Percentiles rank a stretch among this genome's conserved stretches.
phyloP scores from a whole-genome alignment of 2,329 filamentous ascomycete genomes.

The Tolypocladium inflatum region DNA sequence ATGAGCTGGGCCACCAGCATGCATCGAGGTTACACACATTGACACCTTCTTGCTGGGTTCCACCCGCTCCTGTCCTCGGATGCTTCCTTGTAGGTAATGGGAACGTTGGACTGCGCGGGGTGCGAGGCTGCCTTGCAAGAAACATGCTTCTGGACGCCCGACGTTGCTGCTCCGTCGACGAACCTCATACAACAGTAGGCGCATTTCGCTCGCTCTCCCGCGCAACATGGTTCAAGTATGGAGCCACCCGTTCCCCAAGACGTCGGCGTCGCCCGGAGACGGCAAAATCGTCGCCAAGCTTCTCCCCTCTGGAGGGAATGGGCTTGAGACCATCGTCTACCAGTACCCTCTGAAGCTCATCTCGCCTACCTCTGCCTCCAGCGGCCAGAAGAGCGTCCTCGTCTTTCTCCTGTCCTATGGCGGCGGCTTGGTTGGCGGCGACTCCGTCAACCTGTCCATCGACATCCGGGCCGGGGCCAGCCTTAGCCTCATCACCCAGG shows the following conservation, averaged over 20 bases:
- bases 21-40: not conserved
- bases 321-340: slow-evolving; percentile 68
- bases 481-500: slow-evolving; percentile 60
- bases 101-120: not conserved
- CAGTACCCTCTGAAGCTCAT: slow-evolving; percentile 95
- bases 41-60: not conserved
- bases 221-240: slow-evolving; percentile 7
- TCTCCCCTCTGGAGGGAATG: slow-evolving; percentile 61
- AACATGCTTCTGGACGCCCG: not conserved
- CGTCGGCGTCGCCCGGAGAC: slow-evolving; percentile 64
- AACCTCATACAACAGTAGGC: not conserved
- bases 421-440: slow-evolving; percentile 82
- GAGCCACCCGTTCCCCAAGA: slow-evolving; percentile 59
- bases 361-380: slow-evolving; percentile 56
- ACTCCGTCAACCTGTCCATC: slow-evolving; percentile 66
- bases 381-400: slow-evolving; percentile 57
- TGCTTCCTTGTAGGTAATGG: not conserved
- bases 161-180: not conserved
- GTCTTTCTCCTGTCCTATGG: slow-evolving; percentile 92
- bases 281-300: slow-evolving; percentile 67
- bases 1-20: not conserved
- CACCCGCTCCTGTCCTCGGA: not conserved
- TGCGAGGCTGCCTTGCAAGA: not conserved
- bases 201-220: not conserved
- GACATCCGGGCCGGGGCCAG: slow-evolving; percentile 54